Evolutionary conservation across 345 rosid species (phyloP).

Genomic region (Cardamine occulta): DNA sequence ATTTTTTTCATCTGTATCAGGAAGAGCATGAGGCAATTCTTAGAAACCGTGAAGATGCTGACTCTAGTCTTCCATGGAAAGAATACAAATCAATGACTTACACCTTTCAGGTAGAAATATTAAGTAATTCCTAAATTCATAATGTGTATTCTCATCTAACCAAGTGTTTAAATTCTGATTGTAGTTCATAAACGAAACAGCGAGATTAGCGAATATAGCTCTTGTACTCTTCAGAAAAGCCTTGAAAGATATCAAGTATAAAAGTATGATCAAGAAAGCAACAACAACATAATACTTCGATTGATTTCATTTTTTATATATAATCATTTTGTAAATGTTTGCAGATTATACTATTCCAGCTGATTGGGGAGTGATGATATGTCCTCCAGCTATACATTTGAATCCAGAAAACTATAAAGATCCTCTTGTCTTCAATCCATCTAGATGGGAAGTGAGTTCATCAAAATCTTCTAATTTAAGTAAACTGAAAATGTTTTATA

Average conservation of each 20-base stretch:
- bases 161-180: conserved; percentile 1
- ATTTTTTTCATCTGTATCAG: not conserved
- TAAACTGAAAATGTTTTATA: not conserved
- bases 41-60: conserved; percentile 13
- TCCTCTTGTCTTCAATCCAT: conserved; percentile 78
- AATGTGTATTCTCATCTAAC: conserved; percentile 5
- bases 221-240: conserved; percentile 40
- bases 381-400: conserved; percentile 95
- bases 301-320: not conserved
- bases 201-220: conserved; percentile 38
- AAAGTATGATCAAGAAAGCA: conserved; percentile 24
- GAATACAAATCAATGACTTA: conserved; percentile 70
- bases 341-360: conserved; percentile 86
- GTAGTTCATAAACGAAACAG: conserved; percentile 44
- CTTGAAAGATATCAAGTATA: conserved; percentile 28
- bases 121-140: not conserved
- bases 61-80: conserved; percentile 57
- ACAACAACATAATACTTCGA: not conserved
- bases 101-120: conserved; percentile 55
- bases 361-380: conserved; percentile 92
- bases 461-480: not conserved
- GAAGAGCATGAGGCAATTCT: conserved; percentile 47
- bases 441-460: conserved; percentile 83
- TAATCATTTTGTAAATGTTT: conserved; percentile 26
- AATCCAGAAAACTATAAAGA: conserved; percentile 70